Conservation (phyloP, 2,329 filamentous ascomycete genomes). For the Diaporthe sp. region DNA sequence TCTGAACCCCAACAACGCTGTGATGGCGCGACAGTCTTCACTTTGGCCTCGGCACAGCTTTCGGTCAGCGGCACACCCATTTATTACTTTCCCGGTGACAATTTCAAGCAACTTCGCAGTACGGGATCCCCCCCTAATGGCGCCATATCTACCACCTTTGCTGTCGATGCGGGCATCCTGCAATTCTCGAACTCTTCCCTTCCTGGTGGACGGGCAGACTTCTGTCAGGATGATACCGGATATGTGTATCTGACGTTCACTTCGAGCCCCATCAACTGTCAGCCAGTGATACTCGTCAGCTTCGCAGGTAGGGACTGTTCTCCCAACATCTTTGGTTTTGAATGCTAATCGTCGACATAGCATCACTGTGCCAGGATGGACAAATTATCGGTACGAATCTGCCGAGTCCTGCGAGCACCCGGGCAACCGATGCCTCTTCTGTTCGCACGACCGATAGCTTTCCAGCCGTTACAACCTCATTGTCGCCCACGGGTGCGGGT, state of each 20-base stretch:
- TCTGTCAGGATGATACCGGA: neutral
- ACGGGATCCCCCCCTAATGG: neutral
- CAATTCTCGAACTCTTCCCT: neutral
- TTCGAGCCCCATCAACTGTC: neutral
- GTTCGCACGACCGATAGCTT: too few relatives aligned
- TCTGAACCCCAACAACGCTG: neutral
- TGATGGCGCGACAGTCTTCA: neutral
- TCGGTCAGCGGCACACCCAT: neutral
- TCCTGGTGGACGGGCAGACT: neutral
- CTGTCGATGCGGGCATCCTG: neutral
- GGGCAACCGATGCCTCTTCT: neutral
- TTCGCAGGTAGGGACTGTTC: neutral
- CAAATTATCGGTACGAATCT: neutral
- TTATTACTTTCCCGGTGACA: neutral
- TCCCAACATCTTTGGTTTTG: too few relatives aligned
- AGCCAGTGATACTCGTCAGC: neutral
- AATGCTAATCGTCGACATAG: neutral
- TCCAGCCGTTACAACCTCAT: too few relatives aligned
- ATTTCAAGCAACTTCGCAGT: neutral
- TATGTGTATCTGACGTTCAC: neutral
- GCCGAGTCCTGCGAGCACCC: neutral
- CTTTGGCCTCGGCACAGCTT: neutral
- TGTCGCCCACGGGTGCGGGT: too few relatives aligned
- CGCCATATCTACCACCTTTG: neutral
- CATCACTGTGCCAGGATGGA: neutral